A percentile compares a stretch with the other conserved stretches of the same genome.
phyloP scores from a whole-genome alignment of 768 basidiomycete genomes.

The Phaeotremella skinneri region DNA sequence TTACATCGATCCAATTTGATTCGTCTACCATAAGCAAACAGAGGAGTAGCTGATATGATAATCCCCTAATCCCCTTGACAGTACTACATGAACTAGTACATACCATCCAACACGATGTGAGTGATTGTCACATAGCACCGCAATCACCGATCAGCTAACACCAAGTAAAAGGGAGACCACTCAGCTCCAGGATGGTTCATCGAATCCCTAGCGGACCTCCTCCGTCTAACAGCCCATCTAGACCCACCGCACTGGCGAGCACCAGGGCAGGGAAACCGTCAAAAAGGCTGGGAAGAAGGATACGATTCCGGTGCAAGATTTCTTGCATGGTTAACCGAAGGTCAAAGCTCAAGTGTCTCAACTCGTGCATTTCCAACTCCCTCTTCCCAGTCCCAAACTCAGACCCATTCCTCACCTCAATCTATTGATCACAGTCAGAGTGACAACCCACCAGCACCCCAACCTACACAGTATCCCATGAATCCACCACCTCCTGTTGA shows the following conservation, averaged over 20 bases:
- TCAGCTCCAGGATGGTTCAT: slow-evolving; percentile 36
- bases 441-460: slow-evolving; percentile 6
- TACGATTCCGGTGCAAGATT: slow-evolving; percentile 42
- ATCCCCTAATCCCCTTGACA: no score
- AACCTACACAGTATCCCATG: slow-evolving; percentile 14
- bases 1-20: not conserved
- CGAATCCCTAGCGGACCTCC: slow-evolving; percentile 40
- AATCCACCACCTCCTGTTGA: not conserved
- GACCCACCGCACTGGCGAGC: slow-evolving; percentile 38
- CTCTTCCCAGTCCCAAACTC: not conserved
- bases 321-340: slow-evolving; percentile 27
- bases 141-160: not conserved
- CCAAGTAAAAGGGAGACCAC: slow-evolving; percentile 18
- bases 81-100: slow-evolving; percentile 44
- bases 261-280: slow-evolving; percentile 24
- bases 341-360: no score
- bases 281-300: slow-evolving; percentile 40
- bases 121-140: not conserved
- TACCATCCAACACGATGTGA: slow-evolving; percentile 36
- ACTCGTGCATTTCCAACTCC: not conserved
- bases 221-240: slow-evolving; percentile 27
- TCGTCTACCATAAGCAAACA: no score
- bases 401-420: not conserved
- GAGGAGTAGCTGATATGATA: no score
- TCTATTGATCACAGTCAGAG: not conserved